Evolutionary conservation across 768 basidiomycete genomes (phyloP).

Genomic region (Boletus tomentosulus): DNA sequence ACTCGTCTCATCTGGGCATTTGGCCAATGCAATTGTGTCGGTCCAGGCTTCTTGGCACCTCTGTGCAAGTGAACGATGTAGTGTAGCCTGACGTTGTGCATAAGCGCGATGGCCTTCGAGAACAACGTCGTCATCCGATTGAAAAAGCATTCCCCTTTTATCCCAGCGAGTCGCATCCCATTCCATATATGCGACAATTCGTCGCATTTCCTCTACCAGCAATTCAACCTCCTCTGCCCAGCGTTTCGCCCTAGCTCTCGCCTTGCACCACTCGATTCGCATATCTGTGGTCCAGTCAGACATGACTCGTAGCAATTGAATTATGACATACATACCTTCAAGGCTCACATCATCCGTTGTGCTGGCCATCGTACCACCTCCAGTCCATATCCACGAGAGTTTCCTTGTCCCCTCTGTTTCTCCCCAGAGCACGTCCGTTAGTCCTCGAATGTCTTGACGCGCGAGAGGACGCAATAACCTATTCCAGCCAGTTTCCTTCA

Average conservation of each 20-base stretch:
- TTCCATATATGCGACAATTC: conserved; percentile 7
- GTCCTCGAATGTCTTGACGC: too few species aligned
- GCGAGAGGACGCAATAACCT: too few species aligned
- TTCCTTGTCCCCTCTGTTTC: too few species aligned
- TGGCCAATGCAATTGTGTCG: neutral
- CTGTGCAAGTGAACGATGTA: neutral
- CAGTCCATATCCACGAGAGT: too few species aligned
- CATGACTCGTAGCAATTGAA: too few species aligned
- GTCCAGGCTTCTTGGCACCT: neutral
- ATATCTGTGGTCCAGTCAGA: neutral
- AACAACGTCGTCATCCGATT: neutral
- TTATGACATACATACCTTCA: too few species aligned
- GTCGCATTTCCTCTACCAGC: conserved; percentile 25
- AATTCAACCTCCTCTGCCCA: conserved; percentile 23
- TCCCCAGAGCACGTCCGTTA: too few species aligned
- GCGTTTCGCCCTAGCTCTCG: conserved; percentile 7
- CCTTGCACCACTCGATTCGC: conserved; percentile 14
- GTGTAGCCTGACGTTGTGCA: conserved; percentile 2
- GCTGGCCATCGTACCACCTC: too few species aligned
- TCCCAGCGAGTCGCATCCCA: conserved; percentile 18
- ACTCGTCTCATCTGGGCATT: too few species aligned
- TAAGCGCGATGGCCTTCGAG: conserved; percentile 6
- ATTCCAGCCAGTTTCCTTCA: too few species aligned
- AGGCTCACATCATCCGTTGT: too few species aligned
- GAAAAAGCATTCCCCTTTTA: neutral